These are phyloP conservation scores for Leptographium radiaticola DNA, from an alignment of 2,329 filamentous ascomycete species.

Conservation along the genomic window DNA sequence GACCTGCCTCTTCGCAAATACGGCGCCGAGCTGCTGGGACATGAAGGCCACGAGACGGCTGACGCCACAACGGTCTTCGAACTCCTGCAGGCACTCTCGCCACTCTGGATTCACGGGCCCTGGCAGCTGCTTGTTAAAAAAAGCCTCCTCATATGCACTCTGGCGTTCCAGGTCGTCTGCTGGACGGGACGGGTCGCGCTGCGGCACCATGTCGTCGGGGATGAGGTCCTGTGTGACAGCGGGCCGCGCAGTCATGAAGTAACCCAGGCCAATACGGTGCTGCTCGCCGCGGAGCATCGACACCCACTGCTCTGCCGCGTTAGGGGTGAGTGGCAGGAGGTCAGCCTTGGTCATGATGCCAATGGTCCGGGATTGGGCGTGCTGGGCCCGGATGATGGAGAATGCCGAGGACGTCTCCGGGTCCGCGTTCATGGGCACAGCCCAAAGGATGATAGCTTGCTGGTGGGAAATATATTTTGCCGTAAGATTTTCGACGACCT, in stretches of 20 bases:
- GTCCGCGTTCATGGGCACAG: slow-evolving; percentile 66
- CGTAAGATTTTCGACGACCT: slow-evolving; percentile 59
- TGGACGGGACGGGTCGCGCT: slow-evolving; percentile 1
- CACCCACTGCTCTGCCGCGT: slow-evolving; percentile 40
- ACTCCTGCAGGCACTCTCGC: slow-evolving; percentile 34
- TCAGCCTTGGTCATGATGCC: slow-evolving; percentile 83
- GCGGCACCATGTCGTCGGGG: slow-evolving; percentile 2
- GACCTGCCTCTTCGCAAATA: slow-evolving; percentile 37
- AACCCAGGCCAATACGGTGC: slow-evolving; percentile 58
- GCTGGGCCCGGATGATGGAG: slow-evolving; percentile 43
- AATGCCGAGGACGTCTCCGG: slow-evolving; percentile 63
- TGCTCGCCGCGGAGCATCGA: slow-evolving; percentile 48
- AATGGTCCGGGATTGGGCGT: slow-evolving; percentile 46
- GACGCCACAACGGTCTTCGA: slow-evolving; percentile 37
- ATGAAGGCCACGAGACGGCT: slow-evolving; percentile 38
- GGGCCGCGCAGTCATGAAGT: slow-evolving; percentile 64
- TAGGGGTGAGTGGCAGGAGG: slow-evolving; percentile 40
- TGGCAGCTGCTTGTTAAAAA: slow-evolving; percentile 27
- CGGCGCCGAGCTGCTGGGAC: slow-evolving; percentile 37
- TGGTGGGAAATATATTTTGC: slow-evolving; percentile 54
- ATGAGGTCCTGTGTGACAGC: slow-evolving; percentile 12
- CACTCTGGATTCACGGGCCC: slow-evolving; percentile 25
- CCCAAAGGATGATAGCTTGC: slow-evolving; percentile 64
- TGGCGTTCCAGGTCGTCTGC: slow-evolving; percentile 39
- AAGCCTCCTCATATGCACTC: slow-evolving; percentile 35